A percentile compares a stretch with the other conserved stretches of the same genome.
Evolutionary conservation across 2,329 filamentous ascomycete species (phyloP).

Genomic region (Diaporthe sp.): DNA sequence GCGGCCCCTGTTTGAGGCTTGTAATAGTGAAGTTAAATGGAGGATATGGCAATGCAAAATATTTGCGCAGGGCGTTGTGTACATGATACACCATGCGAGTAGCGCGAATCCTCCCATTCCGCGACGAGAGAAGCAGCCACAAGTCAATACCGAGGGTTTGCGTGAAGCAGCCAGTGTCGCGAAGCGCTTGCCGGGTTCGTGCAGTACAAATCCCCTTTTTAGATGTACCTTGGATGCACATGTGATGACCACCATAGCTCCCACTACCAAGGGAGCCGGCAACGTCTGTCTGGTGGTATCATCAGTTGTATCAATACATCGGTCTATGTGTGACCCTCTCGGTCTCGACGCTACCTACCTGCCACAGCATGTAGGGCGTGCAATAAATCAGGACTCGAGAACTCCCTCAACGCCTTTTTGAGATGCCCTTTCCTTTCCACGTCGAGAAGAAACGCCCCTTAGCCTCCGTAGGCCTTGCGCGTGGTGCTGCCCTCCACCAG

Average conservation of each 20-base stretch:
- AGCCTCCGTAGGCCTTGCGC: constrained; percentile 11
- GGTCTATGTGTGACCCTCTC: constrained; percentile 22
- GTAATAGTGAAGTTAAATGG: not conserved
- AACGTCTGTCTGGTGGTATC: not conserved
- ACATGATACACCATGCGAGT: not conserved
- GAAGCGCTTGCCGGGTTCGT: not conserved
- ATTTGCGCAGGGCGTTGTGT: not conserved
- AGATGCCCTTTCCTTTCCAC: constrained; percentile 38
- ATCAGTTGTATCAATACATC: not conserved
- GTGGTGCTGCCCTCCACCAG: not conserved
- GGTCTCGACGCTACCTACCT: constrained; percentile 17
- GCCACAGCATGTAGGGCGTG: constrained; percentile 7
- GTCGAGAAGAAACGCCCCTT: constrained; percentile 34
- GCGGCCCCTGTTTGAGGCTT: constrained; percentile 10
- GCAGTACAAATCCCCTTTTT: no score
- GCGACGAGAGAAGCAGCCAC: not conserved
- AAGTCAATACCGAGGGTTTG: not conserved
- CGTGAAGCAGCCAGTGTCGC: not conserved
- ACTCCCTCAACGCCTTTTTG: constrained; percentile 40
- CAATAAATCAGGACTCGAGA: constrained; percentile 26
- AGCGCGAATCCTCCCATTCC: not conserved
- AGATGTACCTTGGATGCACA: not conserved
- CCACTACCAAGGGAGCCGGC: not conserved
- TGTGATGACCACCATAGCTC: not conserved
- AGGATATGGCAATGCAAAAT: not conserved